Percentiles rank a stretch among this genome's conserved stretches.
Conservation (phyloP, 176 grass and related monocot genomes). For the Avena atlantica region DNA sequence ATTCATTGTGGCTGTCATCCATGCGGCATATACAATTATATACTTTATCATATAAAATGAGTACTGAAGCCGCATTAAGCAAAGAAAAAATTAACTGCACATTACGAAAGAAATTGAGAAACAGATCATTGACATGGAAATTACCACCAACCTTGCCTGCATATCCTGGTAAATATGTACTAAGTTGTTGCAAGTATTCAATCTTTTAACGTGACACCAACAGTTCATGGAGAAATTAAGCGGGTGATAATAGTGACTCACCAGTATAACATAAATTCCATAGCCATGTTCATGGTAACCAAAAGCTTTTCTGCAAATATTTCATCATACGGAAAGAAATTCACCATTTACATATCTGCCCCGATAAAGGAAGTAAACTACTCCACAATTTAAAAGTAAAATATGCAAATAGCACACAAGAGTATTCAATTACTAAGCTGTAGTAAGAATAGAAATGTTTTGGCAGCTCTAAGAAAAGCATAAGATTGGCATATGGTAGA, state of each 20-base stretch:
- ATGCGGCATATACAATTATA: background rate
- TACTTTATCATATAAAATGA: background rate
- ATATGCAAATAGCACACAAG: background rate
- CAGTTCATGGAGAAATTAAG: constrained; percentile 2
- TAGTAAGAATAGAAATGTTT: background rate
- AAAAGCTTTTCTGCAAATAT: constrained; percentile 66
- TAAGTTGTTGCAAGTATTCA: background rate
- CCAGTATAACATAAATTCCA: constrained; percentile 76
- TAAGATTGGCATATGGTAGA: background rate
- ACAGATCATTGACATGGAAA: background rate
- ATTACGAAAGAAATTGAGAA: background rate
- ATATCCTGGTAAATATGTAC: background rate
- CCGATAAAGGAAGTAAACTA: background rate
- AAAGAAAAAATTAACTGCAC: background rate
- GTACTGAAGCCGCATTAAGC: background rate
- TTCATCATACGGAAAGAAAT: constrained; percentile 62
- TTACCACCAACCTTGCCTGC: background rate
- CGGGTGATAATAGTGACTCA: constrained; percentile 23
- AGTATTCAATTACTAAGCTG: background rate
- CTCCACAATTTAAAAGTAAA: background rate
- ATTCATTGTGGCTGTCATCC: background rate
- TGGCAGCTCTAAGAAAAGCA: background rate
- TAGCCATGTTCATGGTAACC: constrained; percentile 70
- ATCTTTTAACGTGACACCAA: background rate
- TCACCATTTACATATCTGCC: constrained; percentile 74